Conservation (phyloP, 495 filamentous ascomycete species). For the Emericellopsis terricola region DNA sequence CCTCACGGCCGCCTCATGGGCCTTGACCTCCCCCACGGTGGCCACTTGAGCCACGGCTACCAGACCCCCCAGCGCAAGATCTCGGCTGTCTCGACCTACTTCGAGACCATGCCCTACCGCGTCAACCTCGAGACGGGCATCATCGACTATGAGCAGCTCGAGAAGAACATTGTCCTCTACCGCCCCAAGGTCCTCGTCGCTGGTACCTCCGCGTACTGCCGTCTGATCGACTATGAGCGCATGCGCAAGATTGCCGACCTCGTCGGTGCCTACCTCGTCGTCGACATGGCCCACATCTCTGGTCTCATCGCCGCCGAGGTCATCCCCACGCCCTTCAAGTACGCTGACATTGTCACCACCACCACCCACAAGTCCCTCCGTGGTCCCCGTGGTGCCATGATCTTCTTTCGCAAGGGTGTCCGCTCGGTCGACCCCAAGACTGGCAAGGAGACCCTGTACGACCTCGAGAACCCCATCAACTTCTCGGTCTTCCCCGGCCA, state of each 20-base stretch:
- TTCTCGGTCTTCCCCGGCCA: conserved; percentile 99
- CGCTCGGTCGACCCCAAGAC: conserved; percentile 74
- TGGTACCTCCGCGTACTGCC: conserved; percentile 96
- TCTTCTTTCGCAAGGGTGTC: conserved; percentile 97
- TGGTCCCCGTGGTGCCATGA: conserved; percentile 98
- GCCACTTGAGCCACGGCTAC: conserved; percentile 96
- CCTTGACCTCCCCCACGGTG: conserved; percentile 91
- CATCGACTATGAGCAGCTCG: conserved; percentile 90
- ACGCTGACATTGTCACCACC: conserved; percentile 95
- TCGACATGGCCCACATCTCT: conserved; percentile 98
- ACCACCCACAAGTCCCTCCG: conserved; percentile 99
- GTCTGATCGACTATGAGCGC: conserved; percentile 87
- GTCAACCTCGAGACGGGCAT: conserved; percentile 83
- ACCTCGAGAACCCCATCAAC: conserved; percentile 94
- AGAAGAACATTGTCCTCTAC: conserved; percentile 86
- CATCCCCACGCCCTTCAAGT: conserved; percentile 83
- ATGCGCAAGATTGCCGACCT: conserved; percentile 95
- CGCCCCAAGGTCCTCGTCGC: conserved; percentile 91
- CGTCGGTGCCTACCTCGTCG: conserved; percentile 84
- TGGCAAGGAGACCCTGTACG: conserved; percentile 79
- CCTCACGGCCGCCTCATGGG: conserved; percentile 96
- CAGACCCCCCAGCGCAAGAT: conserved; percentile 88
- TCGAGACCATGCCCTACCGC: conserved; percentile 87
- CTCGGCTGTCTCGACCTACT: conserved; percentile 85
- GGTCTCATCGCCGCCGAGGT: conserved; percentile 85